Percentiles rank a stretch among this genome's conserved stretches.
phyloP scores from a whole-genome alignment of 83 land plant genomes.

The Thuja plicata region DNA sequence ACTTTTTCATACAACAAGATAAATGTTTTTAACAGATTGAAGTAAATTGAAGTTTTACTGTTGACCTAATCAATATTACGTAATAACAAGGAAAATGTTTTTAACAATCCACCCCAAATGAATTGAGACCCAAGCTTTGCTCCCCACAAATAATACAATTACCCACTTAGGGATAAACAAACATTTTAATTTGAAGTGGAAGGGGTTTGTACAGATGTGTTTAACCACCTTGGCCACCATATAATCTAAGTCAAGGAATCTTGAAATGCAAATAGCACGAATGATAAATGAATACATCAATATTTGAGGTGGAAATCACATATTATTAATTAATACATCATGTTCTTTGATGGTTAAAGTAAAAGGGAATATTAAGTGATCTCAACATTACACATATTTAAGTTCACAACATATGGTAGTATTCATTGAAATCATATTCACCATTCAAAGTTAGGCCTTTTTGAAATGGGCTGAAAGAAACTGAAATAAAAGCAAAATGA shows the following conservation, averaged over 20 bases:
- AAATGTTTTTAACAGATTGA: too few relatives aligned
- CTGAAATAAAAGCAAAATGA: neutral
- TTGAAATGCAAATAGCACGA: too few relatives aligned
- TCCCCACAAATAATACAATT: neutral
- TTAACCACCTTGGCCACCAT: neutral
- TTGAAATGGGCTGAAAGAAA: neutral
- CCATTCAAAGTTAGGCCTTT: neutral
- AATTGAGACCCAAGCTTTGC: neutral
- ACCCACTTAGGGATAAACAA: neutral
- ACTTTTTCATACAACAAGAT: too few relatives aligned
- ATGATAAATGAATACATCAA: too few relatives aligned
- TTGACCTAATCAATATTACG: too few relatives aligned
- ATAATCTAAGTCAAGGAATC: neutral
- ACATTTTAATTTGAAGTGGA: too few relatives aligned
- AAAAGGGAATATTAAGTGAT: neutral
- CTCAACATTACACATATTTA: neutral
- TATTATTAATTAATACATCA: neutral
- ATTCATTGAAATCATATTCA: neutral
- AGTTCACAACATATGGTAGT: too few relatives aligned
- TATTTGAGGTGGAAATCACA: neutral
- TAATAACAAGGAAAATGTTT: too few relatives aligned
- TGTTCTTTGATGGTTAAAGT: too few relatives aligned
- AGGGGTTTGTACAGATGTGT: neutral
- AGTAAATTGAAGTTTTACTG: too few relatives aligned
- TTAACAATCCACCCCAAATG: too few relatives aligned